phyloP scores from a whole-genome alignment of 2,329 filamentous ascomycete species.

The Tolypocladium pustulatum region DNA sequence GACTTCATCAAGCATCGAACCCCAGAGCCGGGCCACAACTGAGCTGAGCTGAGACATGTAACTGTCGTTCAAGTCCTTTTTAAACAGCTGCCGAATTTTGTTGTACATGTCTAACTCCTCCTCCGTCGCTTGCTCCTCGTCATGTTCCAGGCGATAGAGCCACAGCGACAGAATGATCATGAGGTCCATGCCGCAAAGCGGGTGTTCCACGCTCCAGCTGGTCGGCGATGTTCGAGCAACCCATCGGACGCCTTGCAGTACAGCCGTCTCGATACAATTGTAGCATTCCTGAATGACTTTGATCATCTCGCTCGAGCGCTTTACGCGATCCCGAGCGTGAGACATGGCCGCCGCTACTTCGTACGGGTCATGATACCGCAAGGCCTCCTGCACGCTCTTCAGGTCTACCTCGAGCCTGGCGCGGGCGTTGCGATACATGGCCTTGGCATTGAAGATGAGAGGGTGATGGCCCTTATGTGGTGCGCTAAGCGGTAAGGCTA shows the following conservation, averaged over 20 bases:
- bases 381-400: constrained; percentile 89
- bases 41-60: constrained; percentile 82
- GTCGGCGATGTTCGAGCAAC: constrained; percentile 95
- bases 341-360: constrained; percentile 97
- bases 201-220: constrained; percentile 98
- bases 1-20: constrained; percentile 95
- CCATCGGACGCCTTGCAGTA: constrained; percentile 90
- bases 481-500: constrained; percentile 80
- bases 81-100: constrained; percentile 81
- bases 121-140: constrained; percentile 79
- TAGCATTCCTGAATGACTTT: constrained; percentile 98
- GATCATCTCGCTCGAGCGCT: constrained; percentile 94
- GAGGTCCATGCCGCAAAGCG: constrained; percentile 88
- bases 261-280: constrained; percentile 93
- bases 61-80: constrained; percentile 77
- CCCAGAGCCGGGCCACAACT: constrained; percentile 92
- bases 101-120: constrained; percentile 86
- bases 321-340: constrained; percentile 83
- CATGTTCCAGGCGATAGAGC: constrained; percentile 98
- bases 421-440: constrained; percentile 89
- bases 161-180: constrained; percentile 97
- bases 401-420: constrained; percentile 89
- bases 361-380: constrained; percentile 94
- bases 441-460: constrained; percentile 95
- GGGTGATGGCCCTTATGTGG: constrained; percentile 96